Base-by-base conservation (phyloP, 441 rosid species). In the Gossypium lobatum region DNA sequence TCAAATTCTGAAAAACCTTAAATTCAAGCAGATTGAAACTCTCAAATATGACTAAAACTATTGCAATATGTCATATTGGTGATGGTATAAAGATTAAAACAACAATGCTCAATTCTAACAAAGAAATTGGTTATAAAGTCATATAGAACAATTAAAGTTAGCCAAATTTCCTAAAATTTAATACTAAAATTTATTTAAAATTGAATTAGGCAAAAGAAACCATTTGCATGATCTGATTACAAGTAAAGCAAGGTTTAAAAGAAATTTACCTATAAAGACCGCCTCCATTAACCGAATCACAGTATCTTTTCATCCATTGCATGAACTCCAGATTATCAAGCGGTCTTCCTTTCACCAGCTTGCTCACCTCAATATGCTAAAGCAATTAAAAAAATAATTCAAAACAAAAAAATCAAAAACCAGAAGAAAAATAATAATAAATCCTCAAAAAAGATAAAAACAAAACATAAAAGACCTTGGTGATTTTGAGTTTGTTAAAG, bases 241-340 rank as follows among this genome's bases (percentile, higher is more conserved):
- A 39, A 39, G 39, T 45, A 25, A 39, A 58, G 8, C 2, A 46
- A 17, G 26, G 21, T n/a, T 28, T 8, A 26, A 16, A 21, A 72
- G 48, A 65, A 67, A 73, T 28, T 78, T 83, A 93, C 98, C 68
- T 76, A 70, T 86, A 85, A 45, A 75, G 72, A 59, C 67, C 77
- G 46, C 92, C 88, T 48, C 95, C 97, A 14, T 83, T 86, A 1
- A 90, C 88, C 58, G 98, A 87, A 84, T 95, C 99, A 9, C 93
- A 93, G 80, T 92, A 93, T 42, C 85, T 88, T 85, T 93, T 95
- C 98, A 95, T 80, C 99, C 99, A 95, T 61, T 93, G 98, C 91
- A 92, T 93, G 57, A 93, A 95, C 86, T 95, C 99, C 89, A 95
- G 78, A 77, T 95, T 95, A 72, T 95, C 99, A 71, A 95, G 87